Conservation (phyloP, 768 basidiomycete genomes). For the Amylocystis lapponica region DNA sequence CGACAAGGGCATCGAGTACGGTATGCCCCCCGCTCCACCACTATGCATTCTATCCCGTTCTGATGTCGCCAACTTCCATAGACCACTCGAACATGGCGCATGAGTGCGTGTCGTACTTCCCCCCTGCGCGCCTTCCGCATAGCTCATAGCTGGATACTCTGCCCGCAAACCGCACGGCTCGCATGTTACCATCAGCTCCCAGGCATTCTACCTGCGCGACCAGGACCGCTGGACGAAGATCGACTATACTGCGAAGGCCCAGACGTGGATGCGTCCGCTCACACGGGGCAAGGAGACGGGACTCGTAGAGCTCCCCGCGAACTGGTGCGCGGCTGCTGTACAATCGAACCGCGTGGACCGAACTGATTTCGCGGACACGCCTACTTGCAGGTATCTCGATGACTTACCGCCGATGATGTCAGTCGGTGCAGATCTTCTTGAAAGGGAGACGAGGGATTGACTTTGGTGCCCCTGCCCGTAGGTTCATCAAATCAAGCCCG, state of each 20-base stretch:
- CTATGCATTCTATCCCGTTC: background rate
- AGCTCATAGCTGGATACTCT: background rate
- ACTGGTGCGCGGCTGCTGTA: slow-evolving; percentile 53
- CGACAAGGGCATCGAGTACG: slow-evolving; percentile 72
- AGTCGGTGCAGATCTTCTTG: slow-evolving; percentile 7
- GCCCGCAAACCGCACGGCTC: no score
- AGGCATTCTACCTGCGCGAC: slow-evolving; percentile 64
- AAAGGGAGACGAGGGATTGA: no score
- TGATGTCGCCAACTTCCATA: slow-evolving; percentile 10
- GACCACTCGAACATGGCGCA: slow-evolving; percentile 57
- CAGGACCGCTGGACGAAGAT: slow-evolving; percentile 73
- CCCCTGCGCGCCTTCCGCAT: background rate
- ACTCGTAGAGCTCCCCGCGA: slow-evolving; percentile 58
- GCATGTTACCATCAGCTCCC: slow-evolving; percentile 43
- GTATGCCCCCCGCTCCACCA: slow-evolving; percentile 31
- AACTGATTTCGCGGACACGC: background rate
- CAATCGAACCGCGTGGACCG: background rate
- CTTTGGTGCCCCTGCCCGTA: slow-evolving; percentile 15
- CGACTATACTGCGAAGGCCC: slow-evolving; percentile 50
- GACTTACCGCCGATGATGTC: slow-evolving; percentile 74
- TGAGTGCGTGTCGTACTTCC: slow-evolving; percentile 28
- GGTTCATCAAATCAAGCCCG: slow-evolving; percentile 63
- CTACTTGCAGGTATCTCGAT: slow-evolving; percentile 50
- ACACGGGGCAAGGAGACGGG: slow-evolving; percentile 58
- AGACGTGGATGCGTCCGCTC: slow-evolving; percentile 73